Base-by-base conservation (phyloP, 495 filamentous ascomycete species). In the Aspergillus asperescens region DNA sequence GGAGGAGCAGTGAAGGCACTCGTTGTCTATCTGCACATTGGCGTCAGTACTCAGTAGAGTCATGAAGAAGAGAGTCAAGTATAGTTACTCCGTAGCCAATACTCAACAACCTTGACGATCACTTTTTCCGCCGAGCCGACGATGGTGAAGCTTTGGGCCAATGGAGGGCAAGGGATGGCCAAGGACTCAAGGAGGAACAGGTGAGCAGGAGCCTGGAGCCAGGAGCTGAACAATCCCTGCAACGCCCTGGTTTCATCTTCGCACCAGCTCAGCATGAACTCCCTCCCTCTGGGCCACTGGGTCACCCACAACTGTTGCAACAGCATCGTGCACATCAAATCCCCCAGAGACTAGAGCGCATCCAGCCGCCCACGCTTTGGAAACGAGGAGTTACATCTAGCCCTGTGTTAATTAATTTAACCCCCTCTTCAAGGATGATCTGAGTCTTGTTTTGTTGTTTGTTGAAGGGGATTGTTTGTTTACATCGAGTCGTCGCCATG, bases 321-420 rank as follows among this genome's bases (percentile, higher is more conserved):
- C 44, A 31, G 41, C 47, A 56, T 56, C 54, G 47, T 51, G 54
- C 54, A 51, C 54, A 29, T 40, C 47, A 51, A n/a, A 35, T 7
- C 27, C 24, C 23, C 34, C 34, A 40, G 44, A 16, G n/a, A 41
- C 18, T 41, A 4, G 32, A 22, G 22, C 46, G 29, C 42, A 7
- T 34, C 34, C 42, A 48, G 43, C 37, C 31, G 54, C 34, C 32
- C 28, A 34, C 29, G 54, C 13, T 28, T 43, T 29, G 27, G 31
- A 45, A 42, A 52, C 24, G 31, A 49, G 46, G 34, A 46, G 37
- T 48, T 37, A 42, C 44, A 55, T 15, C 24, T 20, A 31, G 34
- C 27, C 24, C 48, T 47, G 12, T 19, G 29, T 39, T 22, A 38
- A 49, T 49, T 29, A 15, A 42, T 55, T 23, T 44, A 18, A 8